These are phyloP conservation scores for Arachis stenosperma DNA, from an alignment of 306 rosid species.

Conservation along the genomic window DNA sequence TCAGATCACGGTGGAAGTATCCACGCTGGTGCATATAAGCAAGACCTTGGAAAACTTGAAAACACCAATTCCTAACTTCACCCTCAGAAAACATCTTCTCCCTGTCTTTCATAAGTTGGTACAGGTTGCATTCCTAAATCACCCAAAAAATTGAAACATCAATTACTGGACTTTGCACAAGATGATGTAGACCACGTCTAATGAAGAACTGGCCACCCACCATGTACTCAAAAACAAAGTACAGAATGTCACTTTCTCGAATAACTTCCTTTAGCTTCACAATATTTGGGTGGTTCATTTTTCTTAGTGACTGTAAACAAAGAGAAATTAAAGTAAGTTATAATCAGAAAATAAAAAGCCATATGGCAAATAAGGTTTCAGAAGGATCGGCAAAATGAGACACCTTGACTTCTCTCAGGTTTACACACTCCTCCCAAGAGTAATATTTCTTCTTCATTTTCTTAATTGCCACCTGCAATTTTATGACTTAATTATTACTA, in stretches of 20 bases:
- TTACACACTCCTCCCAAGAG: conserved; percentile 97
- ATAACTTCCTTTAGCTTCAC: conserved; percentile 98
- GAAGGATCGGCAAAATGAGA: conserved; percentile 11
- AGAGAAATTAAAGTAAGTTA: conserved; percentile 14
- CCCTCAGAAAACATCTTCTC: conserved; percentile 78
- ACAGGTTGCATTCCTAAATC: conserved; percentile 81
- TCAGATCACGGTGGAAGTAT: conserved; percentile 97
- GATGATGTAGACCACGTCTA: neutral
- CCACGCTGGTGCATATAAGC: conserved; percentile 99
- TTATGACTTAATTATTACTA: conserved; percentile 18
- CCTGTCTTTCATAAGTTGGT: conserved; percentile 94
- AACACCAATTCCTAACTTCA: conserved; percentile 91
- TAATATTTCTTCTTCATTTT: conserved; percentile 97
- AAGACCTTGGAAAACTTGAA: conserved; percentile 98
- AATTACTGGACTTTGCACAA: conserved; percentile 21
- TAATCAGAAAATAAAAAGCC: conserved; percentile 16
- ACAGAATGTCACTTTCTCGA: conserved; percentile 84
- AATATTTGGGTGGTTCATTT: conserved; percentile 91
- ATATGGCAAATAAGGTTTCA: neutral
- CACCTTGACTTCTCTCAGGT: conserved; percentile 97
- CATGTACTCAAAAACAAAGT: conserved; percentile 95
- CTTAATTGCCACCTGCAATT: conserved; percentile 87
- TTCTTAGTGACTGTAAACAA: conserved; percentile 70
- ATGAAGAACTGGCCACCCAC: conserved; percentile 50
- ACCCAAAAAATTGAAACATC: conserved; percentile 27